These are phyloP conservation scores for Wallacemonas sp. DNA, from an alignment of 208 protist genomes.

Conservation along the genomic window DNA sequence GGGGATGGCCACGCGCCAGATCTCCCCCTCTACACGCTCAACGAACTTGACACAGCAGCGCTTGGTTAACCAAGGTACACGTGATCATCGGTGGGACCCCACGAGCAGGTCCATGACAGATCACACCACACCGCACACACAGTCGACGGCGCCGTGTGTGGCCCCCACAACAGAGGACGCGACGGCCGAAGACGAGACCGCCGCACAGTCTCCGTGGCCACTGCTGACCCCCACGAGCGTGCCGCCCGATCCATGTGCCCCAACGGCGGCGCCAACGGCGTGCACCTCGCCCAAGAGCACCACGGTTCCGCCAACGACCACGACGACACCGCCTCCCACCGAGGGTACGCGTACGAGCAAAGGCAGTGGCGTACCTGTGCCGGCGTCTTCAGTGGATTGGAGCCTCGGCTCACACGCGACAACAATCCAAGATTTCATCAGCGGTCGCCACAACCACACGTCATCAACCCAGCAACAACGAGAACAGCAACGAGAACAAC, in stretches of 20 bases:
- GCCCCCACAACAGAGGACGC: background rate
- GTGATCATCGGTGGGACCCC: background rate
- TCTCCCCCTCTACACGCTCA: background rate
- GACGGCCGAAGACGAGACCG: too few species aligned
- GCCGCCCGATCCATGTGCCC: background rate
- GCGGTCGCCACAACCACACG: background rate
- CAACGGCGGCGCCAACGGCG: constrained; percentile 3
- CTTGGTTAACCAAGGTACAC: background rate
- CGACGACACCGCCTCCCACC: background rate
- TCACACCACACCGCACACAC: background rate
- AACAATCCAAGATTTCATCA: background rate
- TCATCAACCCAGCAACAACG: background rate
- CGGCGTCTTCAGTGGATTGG: constrained; percentile 2
- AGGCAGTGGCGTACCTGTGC: background rate
- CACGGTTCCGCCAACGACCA: background rate
- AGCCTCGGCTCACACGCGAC: background rate
- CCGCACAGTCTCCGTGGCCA: too few species aligned
- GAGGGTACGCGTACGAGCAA: too few species aligned
- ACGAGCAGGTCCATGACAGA: too few species aligned
- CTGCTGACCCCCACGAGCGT: background rate
- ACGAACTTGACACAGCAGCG: constrained; percentile 1
- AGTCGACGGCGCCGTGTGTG: background rate
- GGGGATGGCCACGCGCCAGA: too few species aligned
- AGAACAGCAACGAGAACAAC: background rate
- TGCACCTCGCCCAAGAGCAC: background rate